Evolutionary conservation across 2,329 filamentous ascomycete genomes (phyloP).

Genomic region (Aspergillus pseudoviridinutans): DNA sequence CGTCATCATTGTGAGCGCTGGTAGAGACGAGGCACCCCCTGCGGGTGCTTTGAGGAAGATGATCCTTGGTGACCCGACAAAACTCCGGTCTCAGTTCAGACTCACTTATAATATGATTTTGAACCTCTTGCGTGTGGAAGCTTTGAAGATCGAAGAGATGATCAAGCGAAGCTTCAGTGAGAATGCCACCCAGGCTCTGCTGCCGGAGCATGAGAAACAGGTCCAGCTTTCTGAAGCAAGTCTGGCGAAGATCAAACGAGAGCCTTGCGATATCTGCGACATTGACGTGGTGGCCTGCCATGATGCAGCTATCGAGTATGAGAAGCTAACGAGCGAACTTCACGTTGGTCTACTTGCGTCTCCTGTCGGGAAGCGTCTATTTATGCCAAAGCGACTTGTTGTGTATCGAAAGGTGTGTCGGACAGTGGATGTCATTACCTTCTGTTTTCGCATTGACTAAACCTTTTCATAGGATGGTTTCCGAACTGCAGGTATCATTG

Average conservation of each 20-base stretch:
- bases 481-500: slow-evolving; percentile 74
- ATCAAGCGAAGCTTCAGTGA: slow-evolving; percentile 99
- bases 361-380: slow-evolving; percentile 77
- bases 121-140: slow-evolving; percentile 90
- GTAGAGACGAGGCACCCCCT: slow-evolving; percentile 81
- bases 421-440: not conserved
- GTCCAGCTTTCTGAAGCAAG: slow-evolving; percentile 90
- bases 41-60: slow-evolving; percentile 80
- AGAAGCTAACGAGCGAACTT: slow-evolving; percentile 73
- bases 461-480: slow-evolving; percentile 61
- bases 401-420: slow-evolving; percentile 65
- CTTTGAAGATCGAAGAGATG: slow-evolving; percentile 98
- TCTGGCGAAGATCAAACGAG: slow-evolving; percentile 82
- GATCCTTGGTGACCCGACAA: slow-evolving; percentile 93
- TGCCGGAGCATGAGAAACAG: slow-evolving; percentile 93
- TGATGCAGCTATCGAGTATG: slow-evolving; percentile 73
- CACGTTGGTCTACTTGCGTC: slow-evolving; percentile 73
- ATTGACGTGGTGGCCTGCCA: slow-evolving; percentile 76
- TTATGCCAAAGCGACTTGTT: slow-evolving; percentile 69
- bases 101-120: slow-evolving; percentile 99
- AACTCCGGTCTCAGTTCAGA: slow-evolving; percentile 91
- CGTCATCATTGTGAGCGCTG: slow-evolving; percentile 83
- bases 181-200: slow-evolving; percentile 88
- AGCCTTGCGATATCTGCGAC: slow-evolving; percentile 78
- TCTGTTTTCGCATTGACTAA: slow-evolving; percentile 15